Base-by-base conservation (phyloP, 176 grass and related monocot genomes). In the Carex cristatella region DNA sequence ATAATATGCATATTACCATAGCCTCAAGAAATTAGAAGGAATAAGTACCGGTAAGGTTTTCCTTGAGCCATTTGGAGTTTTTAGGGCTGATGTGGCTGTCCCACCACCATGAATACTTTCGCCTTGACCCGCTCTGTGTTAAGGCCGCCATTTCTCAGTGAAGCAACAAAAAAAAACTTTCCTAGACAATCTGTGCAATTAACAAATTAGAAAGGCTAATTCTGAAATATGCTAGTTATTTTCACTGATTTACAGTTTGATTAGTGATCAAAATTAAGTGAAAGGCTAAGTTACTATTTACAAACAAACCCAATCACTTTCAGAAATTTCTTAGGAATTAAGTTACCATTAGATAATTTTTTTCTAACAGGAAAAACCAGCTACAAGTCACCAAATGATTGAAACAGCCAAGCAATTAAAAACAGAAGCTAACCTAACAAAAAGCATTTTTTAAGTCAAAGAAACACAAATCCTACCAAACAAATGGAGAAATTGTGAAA, bases 21-120 rank as follows among this genome's bases (percentile, higher is more conserved):
- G 38, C 4, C 38, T 40, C 4, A 16, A 14, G 48, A 51, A 7
- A 35, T 61, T 65, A 58, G 56, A 2, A 48, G 6, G 30, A 69
- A 51, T 18, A 10, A 58, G 46, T 85, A 94, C 94, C 94, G 61
- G 92, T 83, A 61, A 97, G 94, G 84, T 97, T 97, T 85, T 97
- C 94, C 30, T 97, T 87, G 51, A 97, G 94, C 94, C 94, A 97
- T 91, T 94, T 94, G 0, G 94, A 94, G 54, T 97, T 97, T 83
- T 97, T 97, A 2, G 94, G 87, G 35, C 89, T 83, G 86, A 97
- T 94, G 84, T 94, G 92, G 80, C 90, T 97, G 57, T 97, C 92
- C 94, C 94, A 97, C 94, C 94, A 97, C 94, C 94, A 97, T 1
- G 94, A 97, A 48, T 97, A 97, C 84, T 91, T 86, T 66, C 87